Conservation (phyloP, 169 alveolate species). For the Cardiosporidium cionae region DNA sequence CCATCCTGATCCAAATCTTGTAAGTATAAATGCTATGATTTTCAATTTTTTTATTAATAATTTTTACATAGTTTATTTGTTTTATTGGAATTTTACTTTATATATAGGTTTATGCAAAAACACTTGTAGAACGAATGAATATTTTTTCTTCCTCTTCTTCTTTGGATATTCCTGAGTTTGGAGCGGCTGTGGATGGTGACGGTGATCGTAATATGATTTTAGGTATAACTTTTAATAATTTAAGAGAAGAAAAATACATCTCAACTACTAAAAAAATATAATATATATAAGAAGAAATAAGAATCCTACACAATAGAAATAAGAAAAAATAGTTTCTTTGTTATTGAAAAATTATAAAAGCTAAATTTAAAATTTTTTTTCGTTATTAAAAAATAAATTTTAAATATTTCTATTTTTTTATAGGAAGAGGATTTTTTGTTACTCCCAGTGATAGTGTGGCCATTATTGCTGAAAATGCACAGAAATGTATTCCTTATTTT, state of each 20-base stretch:
- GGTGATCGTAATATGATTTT: constrained; percentile 93
- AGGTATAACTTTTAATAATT: constrained; percentile 25
- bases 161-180: constrained; percentile 69
- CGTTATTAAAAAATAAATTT: neutral
- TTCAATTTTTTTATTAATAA: neutral
- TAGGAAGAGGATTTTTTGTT: constrained; percentile 81
- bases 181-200: constrained; percentile 96
- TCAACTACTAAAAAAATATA: too few relatives aligned
- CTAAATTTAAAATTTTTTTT: too few relatives aligned
- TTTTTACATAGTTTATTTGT: neutral
- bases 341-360: too few relatives aligned
- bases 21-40: too few relatives aligned
- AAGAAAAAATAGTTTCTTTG: too few relatives aligned
- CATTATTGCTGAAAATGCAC: constrained; percentile 77
- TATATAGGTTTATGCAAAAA: constrained; percentile 86
- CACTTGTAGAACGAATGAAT: constrained; percentile 67
- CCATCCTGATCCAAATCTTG: constrained; percentile 87
- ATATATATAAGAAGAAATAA: too few relatives aligned
- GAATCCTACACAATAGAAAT: too few relatives aligned
- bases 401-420: neutral
- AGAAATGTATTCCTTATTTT: constrained; percentile 64
- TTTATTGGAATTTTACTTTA: neutral
- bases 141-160: too few relatives aligned
- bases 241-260: too few relatives aligned
- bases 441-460: constrained; percentile 93